These are phyloP conservation scores for Apostasia shenzhenica DNA, from an alignment of 106 monocot genomes.

Conservation along the genomic window DNA sequence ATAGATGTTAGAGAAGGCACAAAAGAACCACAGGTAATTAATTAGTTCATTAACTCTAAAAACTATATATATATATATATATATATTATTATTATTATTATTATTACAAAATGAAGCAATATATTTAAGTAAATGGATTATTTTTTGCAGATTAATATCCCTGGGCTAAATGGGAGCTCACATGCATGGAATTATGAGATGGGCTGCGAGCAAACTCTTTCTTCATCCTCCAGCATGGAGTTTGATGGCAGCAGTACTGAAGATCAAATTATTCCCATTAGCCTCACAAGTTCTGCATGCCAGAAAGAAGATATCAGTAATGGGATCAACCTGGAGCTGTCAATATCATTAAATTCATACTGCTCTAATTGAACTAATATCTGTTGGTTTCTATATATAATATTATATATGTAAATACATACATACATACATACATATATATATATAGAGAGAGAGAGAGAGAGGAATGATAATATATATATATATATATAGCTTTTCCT, in stretches of 20 bases:
- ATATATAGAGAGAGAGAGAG: too few species aligned
- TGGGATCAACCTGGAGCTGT: slow-evolving; percentile 4
- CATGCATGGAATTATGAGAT: background rate
- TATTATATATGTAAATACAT: background rate
- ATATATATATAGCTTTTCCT: too few species aligned
- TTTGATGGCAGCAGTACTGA: background rate
- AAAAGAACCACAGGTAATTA: background rate
- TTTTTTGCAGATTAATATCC: background rate
- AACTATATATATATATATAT: slow-evolving; percentile 2
- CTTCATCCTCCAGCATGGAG: slow-evolving; percentile 1
- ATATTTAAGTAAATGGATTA: too few species aligned
- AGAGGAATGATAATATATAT: too few species aligned
- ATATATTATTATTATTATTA: background rate
- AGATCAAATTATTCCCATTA: background rate
- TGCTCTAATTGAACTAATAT: background rate
- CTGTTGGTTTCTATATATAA: background rate
- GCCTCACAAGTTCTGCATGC: background rate
- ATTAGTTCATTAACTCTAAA: background rate
- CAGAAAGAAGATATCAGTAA: background rate
- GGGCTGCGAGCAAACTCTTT: background rate
- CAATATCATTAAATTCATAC: slow-evolving; percentile 3
- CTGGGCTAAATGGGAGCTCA: background rate
- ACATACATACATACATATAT: background rate
- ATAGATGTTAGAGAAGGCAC: background rate
- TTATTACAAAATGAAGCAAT: background rate